A percentile compares a stretch with the other conserved stretches of the same genome.
phyloP scores from a whole-genome alignment of 257 asterid species.

The Solanum paucissectum region DNA sequence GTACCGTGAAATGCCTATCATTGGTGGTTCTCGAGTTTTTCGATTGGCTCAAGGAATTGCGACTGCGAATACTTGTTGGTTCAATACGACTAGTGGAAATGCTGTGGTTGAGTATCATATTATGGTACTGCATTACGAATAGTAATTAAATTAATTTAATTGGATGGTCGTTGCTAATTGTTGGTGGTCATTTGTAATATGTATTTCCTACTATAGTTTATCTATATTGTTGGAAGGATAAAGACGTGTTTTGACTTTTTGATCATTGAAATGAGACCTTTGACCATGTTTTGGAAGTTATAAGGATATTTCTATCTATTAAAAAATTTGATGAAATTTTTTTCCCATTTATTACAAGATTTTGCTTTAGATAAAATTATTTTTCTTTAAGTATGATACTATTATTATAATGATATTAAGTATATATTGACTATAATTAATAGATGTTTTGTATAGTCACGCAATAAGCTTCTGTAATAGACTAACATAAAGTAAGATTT shows the following conservation, averaged over 20 bases:
- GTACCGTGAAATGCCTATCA: conserved; percentile 32
- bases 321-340: too few relatives aligned
- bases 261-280: not conserved
- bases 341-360: too few relatives aligned
- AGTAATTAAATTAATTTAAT: not conserved
- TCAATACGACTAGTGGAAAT: not conserved
- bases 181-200: not conserved
- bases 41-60: conserved; percentile 35
- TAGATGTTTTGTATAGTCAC: too few relatives aligned
- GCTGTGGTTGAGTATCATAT: conserved; percentile 18
- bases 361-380: too few relatives aligned
- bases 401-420: too few relatives aligned
- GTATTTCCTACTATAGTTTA: not conserved
- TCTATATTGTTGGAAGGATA: not conserved
- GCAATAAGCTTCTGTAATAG: too few relatives aligned
- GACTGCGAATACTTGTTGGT: not conserved
- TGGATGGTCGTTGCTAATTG: too few relatives aligned
- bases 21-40: conserved; percentile 38
- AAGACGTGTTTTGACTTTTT: not conserved
- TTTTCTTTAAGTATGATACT: too few relatives aligned
- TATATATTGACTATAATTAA: too few relatives aligned
- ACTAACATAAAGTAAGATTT: too few relatives aligned
- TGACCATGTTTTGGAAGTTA: not conserved
- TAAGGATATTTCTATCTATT: not conserved
- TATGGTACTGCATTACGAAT: conserved; percentile 2